Conservation (phyloP, 2,329 filamentous ascomycete genomes). For the Didymella arachidicola region DNA sequence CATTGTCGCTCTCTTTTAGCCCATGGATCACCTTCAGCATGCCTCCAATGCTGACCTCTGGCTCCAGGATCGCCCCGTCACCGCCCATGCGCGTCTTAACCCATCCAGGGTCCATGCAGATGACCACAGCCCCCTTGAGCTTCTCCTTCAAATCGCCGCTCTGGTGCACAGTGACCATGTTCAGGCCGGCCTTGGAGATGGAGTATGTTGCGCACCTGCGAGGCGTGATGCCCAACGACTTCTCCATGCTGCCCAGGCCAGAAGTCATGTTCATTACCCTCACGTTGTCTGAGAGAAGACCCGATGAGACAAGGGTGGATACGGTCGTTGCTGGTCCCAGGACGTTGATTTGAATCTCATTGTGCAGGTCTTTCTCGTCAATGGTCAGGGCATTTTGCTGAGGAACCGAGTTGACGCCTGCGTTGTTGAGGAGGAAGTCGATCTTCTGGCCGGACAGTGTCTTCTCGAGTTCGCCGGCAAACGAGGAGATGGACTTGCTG, state of each 20-base stretch:
- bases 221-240: background rate
- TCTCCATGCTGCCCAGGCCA: background rate
- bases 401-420: conserved; percentile 3
- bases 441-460: background rate
- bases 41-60: background rate
- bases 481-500: conserved; percentile 3
- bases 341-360: conserved; percentile 5
- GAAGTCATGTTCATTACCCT: background rate
- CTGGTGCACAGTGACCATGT: background rate
- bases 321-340: background rate
- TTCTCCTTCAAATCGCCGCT: background rate
- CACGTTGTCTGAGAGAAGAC: background rate
- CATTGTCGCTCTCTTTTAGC: background rate
- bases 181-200: background rate
- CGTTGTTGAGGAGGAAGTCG: conserved; percentile 5
- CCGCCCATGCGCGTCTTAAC: conserved; percentile 7
- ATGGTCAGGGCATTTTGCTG: conserved; percentile 2
- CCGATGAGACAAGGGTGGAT: background rate
- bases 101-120: conserved; percentile 7
- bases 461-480: background rate
- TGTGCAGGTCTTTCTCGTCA: conserved; percentile 1
- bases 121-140: conserved; percentile 2
- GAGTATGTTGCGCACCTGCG: background rate
- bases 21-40: background rate
- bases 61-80: background rate